A percentile compares a stretch with the other conserved stretches of the same genome.
phyloP scores from a whole-genome alignment of 306 rosid species.

The Prunus campanulata region DNA sequence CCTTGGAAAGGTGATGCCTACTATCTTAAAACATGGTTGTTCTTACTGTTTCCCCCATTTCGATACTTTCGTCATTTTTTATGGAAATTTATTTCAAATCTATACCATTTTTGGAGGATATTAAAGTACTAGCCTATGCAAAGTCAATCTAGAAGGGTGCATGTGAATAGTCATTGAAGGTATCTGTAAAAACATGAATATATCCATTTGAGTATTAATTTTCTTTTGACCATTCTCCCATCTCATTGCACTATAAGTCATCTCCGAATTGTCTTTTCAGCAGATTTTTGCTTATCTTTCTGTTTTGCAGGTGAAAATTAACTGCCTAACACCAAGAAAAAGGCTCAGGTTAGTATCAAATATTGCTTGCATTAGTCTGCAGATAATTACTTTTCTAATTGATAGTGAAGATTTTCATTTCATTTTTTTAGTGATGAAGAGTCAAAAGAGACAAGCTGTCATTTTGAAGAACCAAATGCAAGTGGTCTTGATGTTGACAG shows the following conservation, averaged over 20 bases:
- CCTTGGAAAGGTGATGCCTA: not conserved
- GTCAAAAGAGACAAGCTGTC: conserved; percentile 24
- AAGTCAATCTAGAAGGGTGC: not conserved
- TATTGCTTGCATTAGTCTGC: not conserved
- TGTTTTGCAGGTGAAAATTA: conserved; percentile 47
- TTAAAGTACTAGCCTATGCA: not conserved
- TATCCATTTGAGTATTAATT: not conserved
- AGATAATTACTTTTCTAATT: not conserved
- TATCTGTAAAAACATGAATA: not conserved
- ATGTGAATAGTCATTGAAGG: not conserved
- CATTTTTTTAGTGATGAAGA: conserved; percentile 34
- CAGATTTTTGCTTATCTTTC: conserved; percentile 3
- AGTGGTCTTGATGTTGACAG: conserved; percentile 26
- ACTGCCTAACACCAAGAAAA: conserved; percentile 42
- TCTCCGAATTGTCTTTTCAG: not conserved
- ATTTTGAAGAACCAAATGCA: conserved; percentile 24
- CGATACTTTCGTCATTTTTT: not conserved
- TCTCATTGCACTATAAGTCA: conserved; percentile 1
- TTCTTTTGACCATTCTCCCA: not conserved
- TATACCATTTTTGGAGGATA: not conserved
- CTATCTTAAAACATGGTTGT: not conserved
- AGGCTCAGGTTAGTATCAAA: conserved; percentile 35
- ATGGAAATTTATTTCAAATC: not conserved
- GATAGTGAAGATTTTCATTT: conserved; percentile 8
- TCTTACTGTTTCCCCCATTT: not conserved